Conservation (phyloP, 148 eudicot species). For the Dysphania ambrosioides region DNA sequence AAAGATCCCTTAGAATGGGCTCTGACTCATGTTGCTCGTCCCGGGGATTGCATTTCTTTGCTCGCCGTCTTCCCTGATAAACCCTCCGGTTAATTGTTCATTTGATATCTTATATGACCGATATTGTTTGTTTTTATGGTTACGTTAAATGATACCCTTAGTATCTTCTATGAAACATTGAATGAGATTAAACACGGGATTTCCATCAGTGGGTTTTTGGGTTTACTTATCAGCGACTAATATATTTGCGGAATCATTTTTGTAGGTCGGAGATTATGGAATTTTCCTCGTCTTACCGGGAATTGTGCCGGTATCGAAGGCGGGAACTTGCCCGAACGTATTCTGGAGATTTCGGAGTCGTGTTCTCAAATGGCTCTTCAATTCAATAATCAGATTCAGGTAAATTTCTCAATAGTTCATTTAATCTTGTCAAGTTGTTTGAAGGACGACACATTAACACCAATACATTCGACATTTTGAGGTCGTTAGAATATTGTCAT, state of each 20-base stretch:
- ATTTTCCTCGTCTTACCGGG: slow-evolving; percentile 42
- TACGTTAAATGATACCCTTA: no score
- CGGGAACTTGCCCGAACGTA: slow-evolving; percentile 50
- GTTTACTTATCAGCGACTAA: no score
- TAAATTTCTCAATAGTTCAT: slow-evolving; percentile 20
- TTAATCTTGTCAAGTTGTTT: background rate
- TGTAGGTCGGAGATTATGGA: slow-evolving; percentile 67
- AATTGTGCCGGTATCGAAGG: slow-evolving; percentile 43
- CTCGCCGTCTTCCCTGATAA: slow-evolving; percentile 60
- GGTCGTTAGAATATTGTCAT: no score
- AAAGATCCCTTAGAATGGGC: slow-evolving; percentile 79
- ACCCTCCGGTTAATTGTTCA: slow-evolving; percentile 27
- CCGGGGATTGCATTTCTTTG: slow-evolving; percentile 68
- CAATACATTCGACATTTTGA: no score
- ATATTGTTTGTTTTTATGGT: no score
- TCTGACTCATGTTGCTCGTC: slow-evolving; percentile 65
- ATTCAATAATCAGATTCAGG: slow-evolving; percentile 64
- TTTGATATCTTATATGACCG: no score
- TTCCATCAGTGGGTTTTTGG: no score
- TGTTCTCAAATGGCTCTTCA: slow-evolving; percentile 85
- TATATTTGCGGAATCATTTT: no score
- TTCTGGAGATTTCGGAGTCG: slow-evolving; percentile 69
- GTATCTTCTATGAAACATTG: no score
- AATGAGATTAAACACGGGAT: no score
- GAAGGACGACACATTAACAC: no score